Base-by-base conservation (phyloP, 176 grass and related monocot genomes). In the Alloteropsis semialata region DNA sequence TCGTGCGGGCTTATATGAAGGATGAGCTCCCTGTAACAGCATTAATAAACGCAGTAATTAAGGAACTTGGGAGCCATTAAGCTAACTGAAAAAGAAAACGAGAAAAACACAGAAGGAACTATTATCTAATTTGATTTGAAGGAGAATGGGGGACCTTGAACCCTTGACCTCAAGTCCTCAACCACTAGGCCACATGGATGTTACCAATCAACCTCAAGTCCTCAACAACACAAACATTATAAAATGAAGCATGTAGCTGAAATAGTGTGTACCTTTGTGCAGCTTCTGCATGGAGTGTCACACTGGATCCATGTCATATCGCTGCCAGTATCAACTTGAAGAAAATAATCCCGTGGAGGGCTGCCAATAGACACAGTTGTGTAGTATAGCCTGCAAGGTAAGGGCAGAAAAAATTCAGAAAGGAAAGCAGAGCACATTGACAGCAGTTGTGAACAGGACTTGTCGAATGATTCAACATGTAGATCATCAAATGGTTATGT, bases 261-360 rank as follows among this genome's bases (percentile, higher is more conserved):
- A 46, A 48, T 48, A 11, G 17, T 9, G 18, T 56, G 43, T 90
- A 94, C 96, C 93, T 99, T 87, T 81, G 91, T 88, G 68, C 96
- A 99, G 79, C 82, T 99, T 72, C 68, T 22, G 57, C 91, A 99
- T 25, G 96, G 93, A 5, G 85, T 87, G 11, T 96, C 96, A 41
- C 93, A 99, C 38, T 92, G 93, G 50, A 99, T 90, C 96, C 96
- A 99, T 75, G 93, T 90, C 27, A 92, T 53, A 39, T 89, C 89
- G 27, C 91, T 99, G 55, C 91, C 93, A 6, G 91, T 96, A 72
- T 99, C 96, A n/a, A 99, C 69, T 65, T 96, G 91, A 49, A 99
- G 91, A 53, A 88, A 99, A 72, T 94, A 96, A 79, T 89, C 82
- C 64, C 81, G 91, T 4, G 93, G 83, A 70, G 96, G 89, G 50